phyloP scores from a whole-genome alignment of 495 filamentous ascomycete species.

The Parmelia sp. region DNA sequence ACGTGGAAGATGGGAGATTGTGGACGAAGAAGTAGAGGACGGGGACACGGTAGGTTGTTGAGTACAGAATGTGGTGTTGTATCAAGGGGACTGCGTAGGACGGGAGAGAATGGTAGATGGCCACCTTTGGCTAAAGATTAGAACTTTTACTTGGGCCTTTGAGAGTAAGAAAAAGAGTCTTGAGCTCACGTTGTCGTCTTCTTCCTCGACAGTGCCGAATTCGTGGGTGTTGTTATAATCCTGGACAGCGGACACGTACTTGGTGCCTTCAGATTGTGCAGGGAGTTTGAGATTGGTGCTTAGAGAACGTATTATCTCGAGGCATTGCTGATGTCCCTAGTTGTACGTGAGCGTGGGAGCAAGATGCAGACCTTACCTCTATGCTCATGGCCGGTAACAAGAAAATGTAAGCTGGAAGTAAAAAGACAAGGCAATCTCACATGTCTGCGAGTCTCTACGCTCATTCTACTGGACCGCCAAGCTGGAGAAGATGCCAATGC shows the following conservation, averaged over 20 bases:
- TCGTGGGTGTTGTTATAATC: neutral
- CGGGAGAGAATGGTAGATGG: constrained; percentile 29
- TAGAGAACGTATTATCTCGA: constrained; percentile 44
- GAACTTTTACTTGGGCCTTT: neutral
- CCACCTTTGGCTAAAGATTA: constrained; percentile 35
- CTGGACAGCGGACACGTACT: constrained; percentile 12
- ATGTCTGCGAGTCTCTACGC: neutral
- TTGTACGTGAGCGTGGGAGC: constrained; percentile 32
- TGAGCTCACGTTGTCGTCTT: constrained; percentile 30
- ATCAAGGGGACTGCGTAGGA: constrained; percentile 28
- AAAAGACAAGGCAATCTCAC: constrained; percentile 2
- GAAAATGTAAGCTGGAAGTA: neutral
- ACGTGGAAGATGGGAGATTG: constrained; percentile 54
- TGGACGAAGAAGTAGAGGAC: constrained; percentile 51
- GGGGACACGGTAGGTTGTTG: constrained; percentile 46
- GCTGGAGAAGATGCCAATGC: neutral
- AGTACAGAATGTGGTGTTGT: constrained; percentile 50
- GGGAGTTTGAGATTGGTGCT: neutral
- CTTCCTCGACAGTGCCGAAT: constrained; percentile 31
- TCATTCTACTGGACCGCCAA: neutral
- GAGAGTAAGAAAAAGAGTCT: neutral
- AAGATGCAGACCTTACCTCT: constrained; percentile 30
- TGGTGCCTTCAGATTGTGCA: constrained; percentile 23
- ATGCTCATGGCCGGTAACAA: neutral
- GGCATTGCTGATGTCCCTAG: constrained; percentile 36